These are phyloP conservation scores for Metschnikowia noctiluminum DNA, from an alignment of 805 yeast species.

Conservation along the genomic window DNA sequence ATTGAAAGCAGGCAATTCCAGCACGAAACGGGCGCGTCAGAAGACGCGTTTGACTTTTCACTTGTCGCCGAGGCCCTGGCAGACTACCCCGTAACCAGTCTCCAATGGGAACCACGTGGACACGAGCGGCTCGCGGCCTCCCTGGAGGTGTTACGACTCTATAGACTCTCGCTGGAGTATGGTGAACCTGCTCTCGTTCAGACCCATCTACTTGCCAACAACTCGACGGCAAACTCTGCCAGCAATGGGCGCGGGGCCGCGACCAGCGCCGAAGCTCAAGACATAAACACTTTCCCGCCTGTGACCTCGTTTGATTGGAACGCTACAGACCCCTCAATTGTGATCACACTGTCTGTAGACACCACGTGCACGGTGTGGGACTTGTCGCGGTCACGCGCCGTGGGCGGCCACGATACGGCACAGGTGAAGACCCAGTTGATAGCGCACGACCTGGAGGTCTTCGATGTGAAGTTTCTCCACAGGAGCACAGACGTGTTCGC, in stretches of 20 bases:
- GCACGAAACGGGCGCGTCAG: background rate
- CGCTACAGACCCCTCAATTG: conserved; percentile 57
- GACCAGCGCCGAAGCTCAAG: conserved; percentile 41
- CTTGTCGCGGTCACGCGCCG: conserved; percentile 36
- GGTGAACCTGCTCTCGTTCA: conserved; percentile 37
- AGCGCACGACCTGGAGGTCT: conserved; percentile 95
- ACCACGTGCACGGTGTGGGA: conserved; percentile 99
- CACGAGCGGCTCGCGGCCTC: conserved; percentile 59
- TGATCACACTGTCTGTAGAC: conserved; percentile 86
- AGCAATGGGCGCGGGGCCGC: conserved; percentile 12
- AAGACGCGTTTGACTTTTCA: conserved; percentile 35
- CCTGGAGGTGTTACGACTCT: conserved; percentile 67
- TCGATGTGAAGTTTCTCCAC: conserved; percentile 81
- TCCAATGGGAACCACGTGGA: conserved; percentile 68
- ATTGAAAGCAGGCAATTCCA: too few relatives aligned
- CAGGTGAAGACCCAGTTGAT: conserved; percentile 87
- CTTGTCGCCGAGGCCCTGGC: conserved; percentile 50
- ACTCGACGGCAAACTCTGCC: conserved; percentile 35
- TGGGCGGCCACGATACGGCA: conserved; percentile 40
- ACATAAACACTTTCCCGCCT: conserved; percentile 67
- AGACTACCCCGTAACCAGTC: conserved; percentile 65
- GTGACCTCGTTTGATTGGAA: conserved; percentile 95
- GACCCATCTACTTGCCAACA: conserved; percentile 41
- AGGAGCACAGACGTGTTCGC: conserved; percentile 77
- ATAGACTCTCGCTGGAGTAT: conserved; percentile 48